These are phyloP conservation scores for Hanseniaspora nectarophila DNA, from an alignment of 805 yeast genomes.

Conservation along the genomic window DNA sequence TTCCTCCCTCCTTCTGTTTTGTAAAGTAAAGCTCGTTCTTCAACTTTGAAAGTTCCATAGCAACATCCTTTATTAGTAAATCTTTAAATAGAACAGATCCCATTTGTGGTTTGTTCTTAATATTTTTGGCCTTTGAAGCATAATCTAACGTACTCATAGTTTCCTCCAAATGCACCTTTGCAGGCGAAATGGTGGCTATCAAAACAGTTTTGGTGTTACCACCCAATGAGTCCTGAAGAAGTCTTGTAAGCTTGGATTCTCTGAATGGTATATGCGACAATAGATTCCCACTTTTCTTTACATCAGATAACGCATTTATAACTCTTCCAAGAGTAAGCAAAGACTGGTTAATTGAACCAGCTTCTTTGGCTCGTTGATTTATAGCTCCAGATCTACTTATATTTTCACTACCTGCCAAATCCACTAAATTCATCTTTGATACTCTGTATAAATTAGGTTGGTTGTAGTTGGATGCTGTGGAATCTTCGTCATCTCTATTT, in stretches of 20 bases:
- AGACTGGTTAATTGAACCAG: slow-evolving; percentile 85
- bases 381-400: slow-evolving; percentile 78
- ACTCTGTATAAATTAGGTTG: slow-evolving; percentile 38
- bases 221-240: slow-evolving; percentile 72
- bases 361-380: slow-evolving; percentile 78
- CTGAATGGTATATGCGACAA: slow-evolving; percentile 64
- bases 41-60: slow-evolving; percentile 36
- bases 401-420: slow-evolving; percentile 91
- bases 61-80: slow-evolving; percentile 36
- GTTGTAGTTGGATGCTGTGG: slow-evolving; percentile 20
- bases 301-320: slow-evolving; percentile 59
- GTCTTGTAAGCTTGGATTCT: slow-evolving; percentile 64
- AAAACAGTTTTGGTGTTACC: slow-evolving; percentile 79
- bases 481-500: slow-evolving; percentile 11
- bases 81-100: slow-evolving; percentile 49
- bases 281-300: slow-evolving; percentile 26
- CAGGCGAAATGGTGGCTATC: slow-evolving; percentile 81
- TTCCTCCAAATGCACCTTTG: slow-evolving; percentile 63
- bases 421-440: slow-evolving; percentile 77
- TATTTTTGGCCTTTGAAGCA: slow-evolving; percentile 75
- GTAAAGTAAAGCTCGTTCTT: slow-evolving; percentile 53
- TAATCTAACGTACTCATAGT: slow-evolving; percentile 77
- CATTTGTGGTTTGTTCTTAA: slow-evolving; percentile 59
- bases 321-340: slow-evolving; percentile 79
- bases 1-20: slow-evolving; percentile 46